These are phyloP conservation scores for Sarcodon aspratus DNA, from an alignment of 768 basidiomycete species.

Conservation along the genomic window DNA sequence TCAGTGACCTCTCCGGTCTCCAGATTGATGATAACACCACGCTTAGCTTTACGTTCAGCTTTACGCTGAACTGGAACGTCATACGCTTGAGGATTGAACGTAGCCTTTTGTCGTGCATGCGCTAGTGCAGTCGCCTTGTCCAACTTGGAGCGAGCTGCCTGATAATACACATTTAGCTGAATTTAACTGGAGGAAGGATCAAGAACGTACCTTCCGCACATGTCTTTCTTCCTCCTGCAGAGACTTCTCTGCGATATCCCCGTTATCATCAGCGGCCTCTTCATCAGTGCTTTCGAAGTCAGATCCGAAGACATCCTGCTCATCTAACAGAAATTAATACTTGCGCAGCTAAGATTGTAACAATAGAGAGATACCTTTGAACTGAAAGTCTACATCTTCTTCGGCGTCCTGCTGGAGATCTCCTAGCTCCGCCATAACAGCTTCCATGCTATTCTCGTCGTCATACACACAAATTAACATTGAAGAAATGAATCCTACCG, in stretches of 20 bases:
- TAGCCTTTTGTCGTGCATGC: slow-evolving; percentile 52
- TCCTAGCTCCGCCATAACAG: slow-evolving; percentile 50
- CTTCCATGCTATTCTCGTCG: slow-evolving; percentile 49
- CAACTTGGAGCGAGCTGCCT: slow-evolving; percentile 45
- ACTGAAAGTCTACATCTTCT: slow-evolving; percentile 63
- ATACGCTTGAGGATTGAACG: slow-evolving; percentile 48
- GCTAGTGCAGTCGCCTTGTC: slow-evolving; percentile 58
- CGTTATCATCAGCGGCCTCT: slow-evolving; percentile 28
- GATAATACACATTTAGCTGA: neutral
- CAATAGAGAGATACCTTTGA: slow-evolving; percentile 35
- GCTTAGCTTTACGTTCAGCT: slow-evolving; percentile 37
- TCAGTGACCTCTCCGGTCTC: slow-evolving; percentile 50
- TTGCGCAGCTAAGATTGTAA: neutral
- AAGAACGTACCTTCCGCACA: slow-evolving; percentile 30
- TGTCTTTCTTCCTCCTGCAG: slow-evolving; percentile 49
- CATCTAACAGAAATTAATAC: slow-evolving; percentile 34
- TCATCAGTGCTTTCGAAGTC: slow-evolving; percentile 86
- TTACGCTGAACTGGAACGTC: slow-evolving; percentile 15
- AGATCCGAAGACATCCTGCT: slow-evolving; percentile 72
- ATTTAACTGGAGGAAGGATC: neutral
- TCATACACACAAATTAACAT: slow-evolving; percentile 1
- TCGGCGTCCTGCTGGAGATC: slow-evolving; percentile 48
- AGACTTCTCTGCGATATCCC: slow-evolving; percentile 39
- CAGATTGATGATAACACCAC: slow-evolving; percentile 43
- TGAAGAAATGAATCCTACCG: slow-evolving; percentile 29